Base-by-base conservation (phyloP, 805 yeast species). In the Lachancea thermotolerans region DNA sequence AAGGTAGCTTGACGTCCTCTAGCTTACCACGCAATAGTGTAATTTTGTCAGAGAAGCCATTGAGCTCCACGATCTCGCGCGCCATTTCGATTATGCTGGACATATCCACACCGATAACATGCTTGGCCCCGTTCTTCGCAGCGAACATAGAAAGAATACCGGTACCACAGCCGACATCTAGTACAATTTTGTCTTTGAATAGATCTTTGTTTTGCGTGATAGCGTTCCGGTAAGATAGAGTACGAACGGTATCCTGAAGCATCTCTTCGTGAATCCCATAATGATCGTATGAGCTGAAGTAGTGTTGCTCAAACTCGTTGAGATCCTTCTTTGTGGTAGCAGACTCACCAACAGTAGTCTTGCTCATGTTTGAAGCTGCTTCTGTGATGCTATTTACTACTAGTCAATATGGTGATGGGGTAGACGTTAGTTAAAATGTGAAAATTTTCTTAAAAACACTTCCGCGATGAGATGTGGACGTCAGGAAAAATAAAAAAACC, bases 131-230 rank as follows among this genome's bases (percentile, higher is more conserved):
- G n/a, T 97, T 95, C 62, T 82, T 83, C 41, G 91, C 96, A 14
- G 98, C 98, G 73, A 93, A 93, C 96, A 93, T 87, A 21, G 97
- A 90, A 51, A 93, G 71, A 54, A 93, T 89, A 56, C 99, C 99
- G 16, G 99, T 93, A 55, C 99, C 99, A 68, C 99, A 95, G 41
- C 99, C 99, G 47, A 93, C 99, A 69, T 93, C 99, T 47, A 93
- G 73, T 7, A 93, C 99, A 49, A 91, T 70, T 72, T 93, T 93
- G 67, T 81, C 97, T 65, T 89, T 88, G 74, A 93, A 91, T 44
- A 88, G 69, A 55, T 83, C 85, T 58, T 82, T 82, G 73, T 93
- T 93, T 66, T 87, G 88, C 70, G 80, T 79, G 66, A 93, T 93
- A 44, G 97, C 96, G 51, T 85, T 83, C 59, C 98, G 75, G 70